Evolutionary conservation across 2,329 filamentous ascomycete species (phyloP).

Genomic region (Echinosphaeria canescens): DNA sequence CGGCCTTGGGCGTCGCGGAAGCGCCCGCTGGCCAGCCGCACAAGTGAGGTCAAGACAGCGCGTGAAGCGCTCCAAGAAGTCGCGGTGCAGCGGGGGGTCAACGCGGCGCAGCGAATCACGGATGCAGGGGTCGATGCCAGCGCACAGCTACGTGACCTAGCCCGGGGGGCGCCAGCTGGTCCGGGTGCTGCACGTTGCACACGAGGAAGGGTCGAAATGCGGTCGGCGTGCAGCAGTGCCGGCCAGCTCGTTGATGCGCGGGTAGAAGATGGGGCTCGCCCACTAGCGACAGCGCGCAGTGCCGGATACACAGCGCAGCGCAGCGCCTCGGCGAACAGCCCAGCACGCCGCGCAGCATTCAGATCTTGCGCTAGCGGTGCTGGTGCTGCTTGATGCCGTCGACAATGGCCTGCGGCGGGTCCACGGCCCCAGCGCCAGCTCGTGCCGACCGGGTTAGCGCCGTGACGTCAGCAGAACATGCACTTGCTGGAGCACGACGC

Average conservation of each 20-base stretch:
- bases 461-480: conserved; percentile 97
- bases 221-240: conserved; percentile 63
- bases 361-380: conserved; percentile 98
- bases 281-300: conserved; percentile 81
- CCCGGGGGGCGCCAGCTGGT: conserved; percentile 64
- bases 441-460: conserved; percentile 90
- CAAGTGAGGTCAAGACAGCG: conserved; percentile 79
- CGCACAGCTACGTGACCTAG: conserved; percentile 87
- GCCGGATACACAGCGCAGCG: conserved; percentile 83
- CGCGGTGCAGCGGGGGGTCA: conserved; percentile 77
- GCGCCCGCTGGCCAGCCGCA: conserved; percentile 62
- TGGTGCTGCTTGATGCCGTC: conserved; percentile 64
- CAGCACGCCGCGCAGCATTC: conserved; percentile 85
- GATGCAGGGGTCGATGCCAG: conserved; percentile 89
- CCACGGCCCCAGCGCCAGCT: conserved; percentile 94
- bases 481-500: conserved; percentile 97
- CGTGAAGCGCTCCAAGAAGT: conserved; percentile 95
- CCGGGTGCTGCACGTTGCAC: conserved; percentile 92
- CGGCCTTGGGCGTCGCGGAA: conserved; percentile 63
- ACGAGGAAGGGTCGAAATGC: conserved; percentile 89
- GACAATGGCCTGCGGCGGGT: conserved; percentile 78
- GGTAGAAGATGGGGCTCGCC: conserved; percentile 99
- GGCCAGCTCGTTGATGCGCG: conserved; percentile 86
- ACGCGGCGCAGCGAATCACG: conserved; percentile 72
- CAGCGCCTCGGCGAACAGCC: conserved; percentile 84